Conservation (phyloP, 2,329 filamentous ascomycete species). For the Coleophoma cylindrospora region DNA sequence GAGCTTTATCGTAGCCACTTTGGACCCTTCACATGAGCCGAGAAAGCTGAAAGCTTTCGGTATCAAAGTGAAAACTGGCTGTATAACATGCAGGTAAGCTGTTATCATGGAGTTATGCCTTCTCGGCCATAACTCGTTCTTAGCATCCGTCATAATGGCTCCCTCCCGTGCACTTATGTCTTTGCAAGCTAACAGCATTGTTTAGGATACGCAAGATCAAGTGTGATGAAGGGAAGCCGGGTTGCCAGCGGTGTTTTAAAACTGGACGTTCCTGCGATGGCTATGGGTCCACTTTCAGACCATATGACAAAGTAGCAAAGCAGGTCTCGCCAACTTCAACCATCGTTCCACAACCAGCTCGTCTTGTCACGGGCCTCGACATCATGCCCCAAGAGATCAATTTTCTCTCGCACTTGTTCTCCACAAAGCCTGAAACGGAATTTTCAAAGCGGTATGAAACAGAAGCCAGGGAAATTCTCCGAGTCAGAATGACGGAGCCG, state of each 20-base stretch:
- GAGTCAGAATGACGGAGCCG: conserved; percentile 30
- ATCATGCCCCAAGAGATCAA: conserved; percentile 25
- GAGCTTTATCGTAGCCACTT: too few relatives aligned
- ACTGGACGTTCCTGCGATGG: conserved; percentile 38
- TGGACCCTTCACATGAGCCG: too few relatives aligned
- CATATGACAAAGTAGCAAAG: conserved; percentile 13
- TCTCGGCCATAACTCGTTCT: conserved; percentile 5
- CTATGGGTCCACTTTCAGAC: conserved; percentile 34
- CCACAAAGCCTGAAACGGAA: conserved; percentile 35
- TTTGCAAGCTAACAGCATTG: conserved; percentile 19
- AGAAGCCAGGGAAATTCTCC: conserved; percentile 34
- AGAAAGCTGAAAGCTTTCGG: background rate
- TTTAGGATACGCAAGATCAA: conserved; percentile 39
- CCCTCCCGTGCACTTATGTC: conserved; percentile 3
- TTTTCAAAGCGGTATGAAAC: conserved; percentile 31
- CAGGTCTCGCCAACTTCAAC: conserved; percentile 14
- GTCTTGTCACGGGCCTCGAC: conserved; percentile 12
- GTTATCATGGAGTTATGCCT: conserved; percentile 10
- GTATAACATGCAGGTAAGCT: conserved; percentile 37
- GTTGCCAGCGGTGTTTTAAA: conserved; percentile 23
- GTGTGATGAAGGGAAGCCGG: conserved; percentile 21
- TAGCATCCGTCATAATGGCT: background rate
- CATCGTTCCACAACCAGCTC: conserved; percentile 12
- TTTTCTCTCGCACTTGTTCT: conserved; percentile 33
- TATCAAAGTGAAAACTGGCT: conserved; percentile 37